A percentile compares a stretch with the other conserved stretches of the same genome.
Evolutionary conservation across 148 eudicot genomes (phyloP).

Genomic region (Camellia lanceoleosa): DNA sequence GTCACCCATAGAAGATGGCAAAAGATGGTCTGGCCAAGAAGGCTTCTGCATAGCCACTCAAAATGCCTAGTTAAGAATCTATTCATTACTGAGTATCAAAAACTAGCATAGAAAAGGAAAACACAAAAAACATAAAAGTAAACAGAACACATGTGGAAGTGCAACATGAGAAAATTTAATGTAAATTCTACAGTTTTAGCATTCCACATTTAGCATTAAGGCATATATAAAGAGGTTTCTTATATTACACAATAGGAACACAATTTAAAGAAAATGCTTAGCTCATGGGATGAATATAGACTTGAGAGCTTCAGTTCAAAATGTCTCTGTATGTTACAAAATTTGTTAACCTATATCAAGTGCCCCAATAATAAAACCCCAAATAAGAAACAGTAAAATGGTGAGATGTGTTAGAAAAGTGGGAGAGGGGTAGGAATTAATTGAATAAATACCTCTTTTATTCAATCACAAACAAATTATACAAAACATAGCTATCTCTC

Average conservation of each 20-base stretch:
- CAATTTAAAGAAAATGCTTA: background rate
- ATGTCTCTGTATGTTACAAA: background rate
- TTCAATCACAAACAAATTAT: too few relatives aligned
- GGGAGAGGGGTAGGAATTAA: too few relatives aligned
- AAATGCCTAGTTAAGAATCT: slow-evolving; percentile 11
- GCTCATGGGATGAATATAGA: background rate
- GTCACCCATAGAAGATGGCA: slow-evolving; percentile 48
- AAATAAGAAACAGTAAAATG: background rate
- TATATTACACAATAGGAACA: background rate
- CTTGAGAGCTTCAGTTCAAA: background rate
- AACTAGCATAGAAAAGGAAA: slow-evolving; percentile 9
- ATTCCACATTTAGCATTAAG: background rate
- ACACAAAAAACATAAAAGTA: background rate
- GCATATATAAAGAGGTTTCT: background rate
- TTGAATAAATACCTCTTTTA: too few relatives aligned
- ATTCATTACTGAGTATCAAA: background rate
- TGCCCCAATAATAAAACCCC: background rate
- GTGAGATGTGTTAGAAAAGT: background rate
- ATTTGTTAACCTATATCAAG: background rate
- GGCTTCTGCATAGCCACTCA: slow-evolving; percentile 49
- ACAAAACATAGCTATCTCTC: too few relatives aligned
- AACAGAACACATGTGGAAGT: background rate
- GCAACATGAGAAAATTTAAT: background rate
- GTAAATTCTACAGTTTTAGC: background rate
- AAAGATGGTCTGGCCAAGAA: slow-evolving; percentile 58